phyloP scores from a whole-genome alignment of 345 rosid species.

The Anacardium occidentale region DNA sequence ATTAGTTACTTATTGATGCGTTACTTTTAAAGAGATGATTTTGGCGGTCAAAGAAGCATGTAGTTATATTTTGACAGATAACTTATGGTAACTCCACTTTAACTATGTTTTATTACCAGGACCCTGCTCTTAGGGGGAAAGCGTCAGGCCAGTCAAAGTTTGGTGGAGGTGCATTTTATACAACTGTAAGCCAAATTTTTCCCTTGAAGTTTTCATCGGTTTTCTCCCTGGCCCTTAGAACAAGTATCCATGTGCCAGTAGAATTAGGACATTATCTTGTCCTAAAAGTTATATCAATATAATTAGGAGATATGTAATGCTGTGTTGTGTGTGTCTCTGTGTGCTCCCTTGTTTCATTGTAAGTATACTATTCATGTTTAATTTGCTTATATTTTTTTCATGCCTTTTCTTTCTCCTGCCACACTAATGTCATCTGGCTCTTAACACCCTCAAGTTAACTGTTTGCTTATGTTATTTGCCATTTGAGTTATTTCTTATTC shows the following conservation, averaged over 20 bases:
- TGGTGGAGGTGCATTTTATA: constrained; percentile 51
- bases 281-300: too few species aligned
- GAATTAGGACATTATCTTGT: too few species aligned
- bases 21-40: not conserved
- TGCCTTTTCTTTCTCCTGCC: not conserved
- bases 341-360: not conserved
- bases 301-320: too few species aligned
- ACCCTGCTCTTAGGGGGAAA: constrained; percentile 49
- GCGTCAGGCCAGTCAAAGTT: constrained; percentile 40
- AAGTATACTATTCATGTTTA: not conserved
- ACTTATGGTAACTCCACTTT: not conserved
- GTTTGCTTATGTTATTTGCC: not conserved
- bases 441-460: not conserved
- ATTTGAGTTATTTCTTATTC: not conserved
- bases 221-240: not conserved
- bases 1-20: not conserved
- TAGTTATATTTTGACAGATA: not conserved
- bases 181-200: constrained; percentile 41
- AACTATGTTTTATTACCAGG: constrained; percentile 29
- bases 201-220: not conserved
- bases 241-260: not conserved
- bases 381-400: not conserved
- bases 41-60: too few species aligned
- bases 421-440: not conserved
- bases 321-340: not conserved